A percentile compares a stretch with the other conserved stretches of the same genome.
These are phyloP conservation scores for Xylaria curta DNA, from an alignment of 495 filamentous ascomycete genomes.

Conservation along the genomic window DNA sequence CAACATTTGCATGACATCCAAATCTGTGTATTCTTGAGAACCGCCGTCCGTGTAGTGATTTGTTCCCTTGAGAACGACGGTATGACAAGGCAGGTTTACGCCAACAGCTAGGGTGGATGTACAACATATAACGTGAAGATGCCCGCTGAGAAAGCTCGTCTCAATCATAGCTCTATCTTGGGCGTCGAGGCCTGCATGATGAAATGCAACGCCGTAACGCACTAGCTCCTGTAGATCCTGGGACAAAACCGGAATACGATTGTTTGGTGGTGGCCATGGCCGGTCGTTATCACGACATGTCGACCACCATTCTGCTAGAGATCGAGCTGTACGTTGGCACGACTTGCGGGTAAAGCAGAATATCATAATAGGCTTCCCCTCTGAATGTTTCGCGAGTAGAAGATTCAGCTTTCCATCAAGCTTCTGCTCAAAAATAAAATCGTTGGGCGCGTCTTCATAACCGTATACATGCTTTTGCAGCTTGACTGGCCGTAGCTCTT, in stretches of 20 bases:
- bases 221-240: slow-evolving; percentile 71
- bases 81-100: slow-evolving; percentile 90
- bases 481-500: slow-evolving; percentile 88
- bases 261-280: slow-evolving; percentile 71
- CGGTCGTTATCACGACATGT: slow-evolving; percentile 60
- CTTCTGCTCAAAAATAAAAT: slow-evolving; percentile 85
- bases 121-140: slow-evolving; percentile 90
- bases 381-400: slow-evolving; percentile 77
- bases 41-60: slow-evolving; percentile 69
- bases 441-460: slow-evolving; percentile 67
- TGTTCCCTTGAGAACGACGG: slow-evolving; percentile 93
- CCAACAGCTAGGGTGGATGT: slow-evolving; percentile 94
- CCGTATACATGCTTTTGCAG: slow-evolving; percentile 89
- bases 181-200: slow-evolving; percentile 84
- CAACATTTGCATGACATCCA: slow-evolving; percentile 99
- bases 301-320: slow-evolving; percentile 72
- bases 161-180: slow-evolving; percentile 76
- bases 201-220: slow-evolving; percentile 82
- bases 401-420: slow-evolving; percentile 76
- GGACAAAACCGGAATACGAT: slow-evolving; percentile 57
- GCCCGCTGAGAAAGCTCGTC: slow-evolving; percentile 72
- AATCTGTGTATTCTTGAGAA: slow-evolving; percentile 80
- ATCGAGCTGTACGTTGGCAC: slow-evolving; percentile 74
- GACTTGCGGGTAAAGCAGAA: slow-evolving; percentile 90
- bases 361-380: slow-evolving; percentile 86